These are phyloP conservation scores for Geotrichum reessii DNA, from an alignment of 1,139 yeast genomes.

Conservation along the genomic window DNA sequence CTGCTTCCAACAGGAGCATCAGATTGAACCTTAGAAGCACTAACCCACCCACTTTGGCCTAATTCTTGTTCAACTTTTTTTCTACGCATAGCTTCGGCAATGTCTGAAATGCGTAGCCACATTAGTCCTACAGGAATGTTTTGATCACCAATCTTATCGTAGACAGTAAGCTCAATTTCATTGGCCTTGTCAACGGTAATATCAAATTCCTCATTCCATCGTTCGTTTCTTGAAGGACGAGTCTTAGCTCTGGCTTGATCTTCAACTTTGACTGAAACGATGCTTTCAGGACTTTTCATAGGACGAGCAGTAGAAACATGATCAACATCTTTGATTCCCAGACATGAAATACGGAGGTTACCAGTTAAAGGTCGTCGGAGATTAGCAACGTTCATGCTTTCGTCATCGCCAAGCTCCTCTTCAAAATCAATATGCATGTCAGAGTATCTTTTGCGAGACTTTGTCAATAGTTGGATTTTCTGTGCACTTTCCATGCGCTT, in stretches of 20 bases:
- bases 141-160: slow-evolving; percentile 64
- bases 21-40: slow-evolving; percentile 50
- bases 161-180: slow-evolving; percentile 81
- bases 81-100: slow-evolving; percentile 90
- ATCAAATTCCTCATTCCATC: slow-evolving; percentile 79
- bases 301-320: slow-evolving; percentile 81
- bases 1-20: slow-evolving; percentile 2
- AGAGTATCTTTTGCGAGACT: slow-evolving; percentile 78
- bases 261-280: slow-evolving; percentile 74
- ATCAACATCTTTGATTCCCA: slow-evolving; percentile 81
- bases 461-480: slow-evolving; percentile 74
- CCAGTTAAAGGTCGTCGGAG: slow-evolving; percentile 82
- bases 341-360: slow-evolving; percentile 58
- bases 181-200: slow-evolving; percentile 84
- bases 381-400: slow-evolving; percentile 53
- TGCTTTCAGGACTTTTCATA: slow-evolving; percentile 73
- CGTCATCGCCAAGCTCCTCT: slow-evolving; percentile 43
- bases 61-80: slow-evolving; percentile 74
- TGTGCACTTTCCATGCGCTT: slow-evolving; percentile 81
- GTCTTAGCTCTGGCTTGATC: slow-evolving; percentile 79
- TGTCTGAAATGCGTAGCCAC: slow-evolving; percentile 85
- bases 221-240: slow-evolving; percentile 66
- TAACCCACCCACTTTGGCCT: slow-evolving; percentile 72
- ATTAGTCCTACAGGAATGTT: slow-evolving; percentile 83
- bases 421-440: slow-evolving; percentile 79